Percentiles rank a stretch among this genome's conserved stretches.
These are phyloP conservation scores for Plenodomus biglobosus DNA, from an alignment of 2,329 filamentous ascomycete genomes.

Conservation along the genomic window DNA sequence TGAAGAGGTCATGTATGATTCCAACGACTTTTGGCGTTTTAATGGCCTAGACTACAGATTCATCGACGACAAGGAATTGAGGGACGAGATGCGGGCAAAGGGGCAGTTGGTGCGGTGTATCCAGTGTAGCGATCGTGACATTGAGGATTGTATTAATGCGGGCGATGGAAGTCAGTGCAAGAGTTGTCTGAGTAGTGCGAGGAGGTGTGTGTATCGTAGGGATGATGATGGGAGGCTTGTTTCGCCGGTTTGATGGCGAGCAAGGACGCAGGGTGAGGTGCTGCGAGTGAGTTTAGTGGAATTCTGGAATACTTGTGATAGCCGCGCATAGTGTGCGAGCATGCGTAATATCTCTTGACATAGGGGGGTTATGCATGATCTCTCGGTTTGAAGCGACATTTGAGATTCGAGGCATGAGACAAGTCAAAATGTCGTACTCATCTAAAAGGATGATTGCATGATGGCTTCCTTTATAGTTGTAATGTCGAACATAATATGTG, in stretches of 20 bases:
- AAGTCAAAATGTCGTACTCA: too few relatives aligned
- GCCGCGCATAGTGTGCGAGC: too few relatives aligned
- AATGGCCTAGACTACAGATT: slow-evolving; percentile 26
- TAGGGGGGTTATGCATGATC: too few relatives aligned
- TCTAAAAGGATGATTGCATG: too few relatives aligned
- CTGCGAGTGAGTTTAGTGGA: too few relatives aligned
- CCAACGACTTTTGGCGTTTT: slow-evolving; percentile 31
- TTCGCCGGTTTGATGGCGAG: neutral
- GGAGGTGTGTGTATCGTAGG: neutral
- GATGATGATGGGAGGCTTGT: neutral
- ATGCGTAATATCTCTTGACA: too few relatives aligned
- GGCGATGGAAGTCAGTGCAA: slow-evolving; percentile 20
- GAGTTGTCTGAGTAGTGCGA: neutral
- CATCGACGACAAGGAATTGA: slow-evolving; percentile 28
- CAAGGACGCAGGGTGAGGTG: too few relatives aligned
- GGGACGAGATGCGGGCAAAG: slow-evolving; percentile 12
- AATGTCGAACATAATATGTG: too few relatives aligned
- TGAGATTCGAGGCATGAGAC: too few relatives aligned
- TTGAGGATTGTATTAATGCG: slow-evolving; percentile 16
- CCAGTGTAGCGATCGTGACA: slow-evolving; percentile 2
- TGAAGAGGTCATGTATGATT: slow-evolving; percentile 34
- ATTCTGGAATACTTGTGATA: too few relatives aligned
- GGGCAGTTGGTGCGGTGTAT: slow-evolving; percentile 16
- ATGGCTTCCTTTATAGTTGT: too few relatives aligned
- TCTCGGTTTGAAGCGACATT: too few relatives aligned